These are phyloP conservation scores for Sergeia podlipaevii DNA, from an alignment of 208 protist species.

Conservation along the genomic window DNA sequence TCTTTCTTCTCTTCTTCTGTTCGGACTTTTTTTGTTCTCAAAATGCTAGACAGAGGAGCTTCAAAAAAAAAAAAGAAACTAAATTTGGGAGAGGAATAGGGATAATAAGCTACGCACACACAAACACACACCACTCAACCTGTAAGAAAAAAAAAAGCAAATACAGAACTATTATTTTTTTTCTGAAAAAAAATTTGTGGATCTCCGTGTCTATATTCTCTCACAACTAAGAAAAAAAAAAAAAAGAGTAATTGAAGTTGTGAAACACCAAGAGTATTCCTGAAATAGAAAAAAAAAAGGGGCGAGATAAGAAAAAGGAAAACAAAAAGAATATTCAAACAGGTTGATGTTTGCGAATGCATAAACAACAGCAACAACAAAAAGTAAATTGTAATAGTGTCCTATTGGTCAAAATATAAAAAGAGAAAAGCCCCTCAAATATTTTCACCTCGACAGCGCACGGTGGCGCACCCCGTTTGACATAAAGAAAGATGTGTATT, in stretches of 20 bases:
- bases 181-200: neutral
- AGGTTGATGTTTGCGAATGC: neutral
- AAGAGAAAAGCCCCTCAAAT: no score
- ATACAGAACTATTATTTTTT: neutral
- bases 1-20: no score
- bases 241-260: neutral
- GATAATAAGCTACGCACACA: slow-evolving; percentile 1
- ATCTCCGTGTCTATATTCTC: no score
- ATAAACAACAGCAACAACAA: slow-evolving; percentile 21
- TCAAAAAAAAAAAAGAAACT: slow-evolving; percentile 1
- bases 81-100: neutral
- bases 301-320: no score
- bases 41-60: slow-evolving; percentile 13
- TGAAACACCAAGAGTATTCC: slow-evolving; percentile 3
- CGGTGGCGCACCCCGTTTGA: no score
- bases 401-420: no score
- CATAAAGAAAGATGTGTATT: no score
- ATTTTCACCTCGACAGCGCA: no score
- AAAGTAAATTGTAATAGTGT: no score
- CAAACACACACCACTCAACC: slow-evolving; percentile 22
- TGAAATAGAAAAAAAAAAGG: slow-evolving; percentile 5
- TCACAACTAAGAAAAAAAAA: slow-evolving; percentile 11
- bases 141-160: slow-evolving; percentile 2
- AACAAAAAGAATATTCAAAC: no score
- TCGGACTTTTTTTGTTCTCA: no score